These are phyloP conservation scores for Phlyctochytrium arcticum DNA, from an alignment of 192 early-diverging fungal species.

Conservation along the genomic window DNA sequence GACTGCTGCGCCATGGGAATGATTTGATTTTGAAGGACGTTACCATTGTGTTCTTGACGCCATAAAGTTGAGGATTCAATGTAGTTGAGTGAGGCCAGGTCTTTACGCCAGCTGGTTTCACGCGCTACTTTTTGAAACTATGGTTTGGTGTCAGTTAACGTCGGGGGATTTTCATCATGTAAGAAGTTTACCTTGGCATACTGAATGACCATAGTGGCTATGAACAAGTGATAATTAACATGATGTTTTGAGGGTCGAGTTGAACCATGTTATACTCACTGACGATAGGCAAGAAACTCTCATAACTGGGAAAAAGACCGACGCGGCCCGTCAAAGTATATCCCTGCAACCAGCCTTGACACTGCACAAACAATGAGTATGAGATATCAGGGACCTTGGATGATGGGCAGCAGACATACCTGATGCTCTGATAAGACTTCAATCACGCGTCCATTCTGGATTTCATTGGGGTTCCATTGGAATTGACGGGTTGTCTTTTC, in stretches of 20 bases:
- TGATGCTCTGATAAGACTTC: conserved; percentile 45
- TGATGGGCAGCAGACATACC: background rate
- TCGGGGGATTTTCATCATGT: background rate
- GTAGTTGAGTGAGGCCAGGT: conserved; percentile 36
- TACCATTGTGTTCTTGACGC: conserved; percentile 47
- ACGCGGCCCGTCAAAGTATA: conserved; percentile 43
- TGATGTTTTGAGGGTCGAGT: background rate
- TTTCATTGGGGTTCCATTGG: conserved; percentile 31
- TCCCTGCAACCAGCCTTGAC: conserved; percentile 43
- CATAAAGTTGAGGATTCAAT: conserved; percentile 39
- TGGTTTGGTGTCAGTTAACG: background rate
- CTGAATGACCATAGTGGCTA: conserved; percentile 36
- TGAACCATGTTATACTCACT: background rate
- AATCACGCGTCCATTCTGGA: conserved; percentile 32
- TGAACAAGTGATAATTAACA: background rate
- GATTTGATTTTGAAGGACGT: background rate
- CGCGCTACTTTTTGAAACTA: conserved; percentile 37
- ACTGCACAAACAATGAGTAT: background rate
- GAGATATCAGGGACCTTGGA: background rate
- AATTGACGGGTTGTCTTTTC: conserved; percentile 35
- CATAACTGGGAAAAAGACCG: conserved; percentile 40
- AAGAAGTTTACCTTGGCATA: conserved; percentile 28
- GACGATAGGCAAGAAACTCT: conserved; percentile 35
- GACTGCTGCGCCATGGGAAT: too few species aligned
- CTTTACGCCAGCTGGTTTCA: conserved; percentile 36